These are phyloP conservation scores for Lactuca saligna DNA, from an alignment of 129 eudicot genomes.

Conservation along the genomic window DNA sequence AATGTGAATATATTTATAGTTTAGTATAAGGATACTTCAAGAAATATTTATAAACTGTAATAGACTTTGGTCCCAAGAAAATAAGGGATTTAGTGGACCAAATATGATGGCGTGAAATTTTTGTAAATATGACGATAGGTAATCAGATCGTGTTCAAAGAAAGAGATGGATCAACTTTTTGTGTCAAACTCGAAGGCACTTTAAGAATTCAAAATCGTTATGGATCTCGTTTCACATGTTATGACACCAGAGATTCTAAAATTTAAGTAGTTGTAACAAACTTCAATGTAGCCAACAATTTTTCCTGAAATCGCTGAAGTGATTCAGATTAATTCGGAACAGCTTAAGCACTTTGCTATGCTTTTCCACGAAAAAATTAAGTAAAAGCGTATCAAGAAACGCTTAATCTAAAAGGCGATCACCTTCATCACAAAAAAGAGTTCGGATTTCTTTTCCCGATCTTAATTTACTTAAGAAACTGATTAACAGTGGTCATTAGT, in stretches of 20 bases:
- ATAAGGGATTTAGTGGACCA: slow-evolving; percentile 12
- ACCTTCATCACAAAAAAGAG: neutral
- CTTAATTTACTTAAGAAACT: neutral
- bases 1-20: slow-evolving; percentile 3
- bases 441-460: neutral
- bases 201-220: neutral
- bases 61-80: slow-evolving; percentile 9
- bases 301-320: neutral
- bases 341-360: slow-evolving; percentile 2
- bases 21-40: neutral
- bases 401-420: neutral
- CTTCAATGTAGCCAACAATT: neutral
- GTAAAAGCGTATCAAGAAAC: slow-evolving; percentile 4
- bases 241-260: neutral
- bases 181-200: neutral
- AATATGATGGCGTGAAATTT: slow-evolving; percentile 3
- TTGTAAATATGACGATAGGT: slow-evolving; percentile 12
- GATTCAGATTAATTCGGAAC: neutral
- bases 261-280: slow-evolving; percentile 5
- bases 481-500: neutral
- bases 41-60: neutral
- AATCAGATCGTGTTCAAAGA: slow-evolving; percentile 4
- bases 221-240: neutral
- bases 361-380: slow-evolving; percentile 2
- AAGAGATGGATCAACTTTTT: slow-evolving; percentile 10